phyloP scores from a whole-genome alignment of 164 flowering plant genomes.

The Kalanchoe fedtschenkoi region DNA sequence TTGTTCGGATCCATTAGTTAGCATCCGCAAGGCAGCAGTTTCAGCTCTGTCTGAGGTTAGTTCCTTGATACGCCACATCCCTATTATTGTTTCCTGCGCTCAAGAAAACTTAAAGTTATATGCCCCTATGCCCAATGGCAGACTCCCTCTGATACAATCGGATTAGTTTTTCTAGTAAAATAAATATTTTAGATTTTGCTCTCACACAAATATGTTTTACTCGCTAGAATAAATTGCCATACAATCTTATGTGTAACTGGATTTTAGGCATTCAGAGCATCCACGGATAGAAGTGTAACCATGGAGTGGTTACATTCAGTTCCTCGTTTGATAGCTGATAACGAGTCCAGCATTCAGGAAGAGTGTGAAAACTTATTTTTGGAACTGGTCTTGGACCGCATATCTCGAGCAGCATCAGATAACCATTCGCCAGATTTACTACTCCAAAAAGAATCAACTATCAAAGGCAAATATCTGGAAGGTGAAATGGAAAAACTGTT shows the following conservation, averaged over 20 bases:
- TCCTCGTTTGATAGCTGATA: constrained; percentile 74
- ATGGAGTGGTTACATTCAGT: constrained; percentile 88
- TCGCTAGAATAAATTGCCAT: not conserved
- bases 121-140: not conserved
- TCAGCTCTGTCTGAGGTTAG: constrained; percentile 87
- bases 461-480: constrained; percentile 20
- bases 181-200: too few relatives aligned
- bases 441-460: constrained; percentile 9
- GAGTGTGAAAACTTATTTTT: constrained; percentile 80
- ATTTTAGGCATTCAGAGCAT: constrained; percentile 62
- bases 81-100: not conserved
- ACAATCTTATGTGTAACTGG: not conserved
- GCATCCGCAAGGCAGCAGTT: constrained; percentile 84
- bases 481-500: constrained; percentile 25
- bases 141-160: too few relatives aligned
- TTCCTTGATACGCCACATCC: not conserved
- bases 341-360: constrained; percentile 86
- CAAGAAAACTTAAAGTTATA: too few relatives aligned
- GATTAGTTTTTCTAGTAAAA: too few relatives aligned
- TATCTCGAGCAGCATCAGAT: constrained; percentile 40
- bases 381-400: constrained; percentile 70
- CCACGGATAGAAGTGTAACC: constrained; percentile 40
- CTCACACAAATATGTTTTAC: too few relatives aligned
- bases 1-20: constrained; percentile 95
- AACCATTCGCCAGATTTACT: constrained; percentile 5